A percentile compares a stretch with the other conserved stretches of the same genome.
Conservation (phyloP, 1,284 basidiomycete genomes). For the Trichosporon coremiiforme region DNA sequence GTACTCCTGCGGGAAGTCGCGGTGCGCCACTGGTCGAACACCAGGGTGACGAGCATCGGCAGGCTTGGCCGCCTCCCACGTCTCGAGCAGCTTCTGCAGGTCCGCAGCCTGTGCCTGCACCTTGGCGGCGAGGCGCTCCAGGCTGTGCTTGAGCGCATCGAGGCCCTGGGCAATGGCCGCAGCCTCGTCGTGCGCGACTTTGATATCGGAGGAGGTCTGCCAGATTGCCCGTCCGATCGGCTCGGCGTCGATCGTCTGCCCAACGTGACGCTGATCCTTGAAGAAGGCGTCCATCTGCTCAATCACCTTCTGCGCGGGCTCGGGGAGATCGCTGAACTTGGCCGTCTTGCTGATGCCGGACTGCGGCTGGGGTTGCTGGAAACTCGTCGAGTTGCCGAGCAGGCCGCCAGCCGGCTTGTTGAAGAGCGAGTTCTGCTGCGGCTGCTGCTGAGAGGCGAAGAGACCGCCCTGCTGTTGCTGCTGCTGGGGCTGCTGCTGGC, state of each 20-base stretch:
- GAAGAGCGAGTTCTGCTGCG: conserved; percentile 19
- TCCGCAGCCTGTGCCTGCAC: conserved; percentile 44
- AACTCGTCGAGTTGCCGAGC: conserved; percentile 8
- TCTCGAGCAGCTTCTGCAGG: conserved; percentile 46
- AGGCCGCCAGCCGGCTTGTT: conserved; percentile 1
- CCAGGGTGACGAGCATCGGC: conserved; percentile 42
- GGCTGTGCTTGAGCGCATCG: conserved; percentile 35
- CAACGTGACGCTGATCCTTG: conserved; percentile 46
- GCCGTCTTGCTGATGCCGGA: conserved; percentile 43
- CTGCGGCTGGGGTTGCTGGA: conserved; percentile 5
- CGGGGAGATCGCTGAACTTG: conserved; percentile 50
- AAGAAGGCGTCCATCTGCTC: conserved; percentile 47
- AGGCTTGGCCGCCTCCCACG: conserved; percentile 47
- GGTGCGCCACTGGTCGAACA: conserved; percentile 42
- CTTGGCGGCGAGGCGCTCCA: conserved; percentile 39
- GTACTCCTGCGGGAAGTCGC: conserved; percentile 52
- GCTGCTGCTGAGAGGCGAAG: conserved; percentile 20
- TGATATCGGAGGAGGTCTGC: conserved; percentile 48
- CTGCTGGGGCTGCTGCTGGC: conserved; percentile 20
- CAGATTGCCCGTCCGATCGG: conserved; percentile 47
- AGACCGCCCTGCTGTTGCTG: conserved; percentile 19
- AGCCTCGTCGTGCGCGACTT: conserved; percentile 45
- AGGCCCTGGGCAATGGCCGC: conserved; percentile 44
- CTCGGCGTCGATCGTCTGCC: conserved; percentile 40
- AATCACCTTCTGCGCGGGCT: conserved; percentile 44